A percentile compares a stretch with the other conserved stretches of the same genome.
phyloP scores from a whole-genome alignment of 2,329 filamentous ascomycete genomes.

The Chaetomium strumarium region DNA sequence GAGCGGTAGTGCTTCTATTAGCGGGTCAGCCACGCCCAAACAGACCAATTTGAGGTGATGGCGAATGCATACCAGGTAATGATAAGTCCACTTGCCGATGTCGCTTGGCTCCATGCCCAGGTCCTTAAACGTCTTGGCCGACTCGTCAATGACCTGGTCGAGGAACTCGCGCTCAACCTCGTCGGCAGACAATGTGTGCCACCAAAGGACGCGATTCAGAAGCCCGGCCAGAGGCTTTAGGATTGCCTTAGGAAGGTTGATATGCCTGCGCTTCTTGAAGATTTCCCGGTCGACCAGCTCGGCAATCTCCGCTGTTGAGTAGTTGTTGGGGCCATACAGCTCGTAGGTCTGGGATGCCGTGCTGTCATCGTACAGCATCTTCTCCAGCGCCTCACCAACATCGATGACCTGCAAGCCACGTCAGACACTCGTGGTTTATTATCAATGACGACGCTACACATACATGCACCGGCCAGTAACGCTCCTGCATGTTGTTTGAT shows the following conservation, averaged over 20 bases:
- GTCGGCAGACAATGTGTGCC: conserved; percentile 75
- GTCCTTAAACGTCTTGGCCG: conserved; percentile 93
- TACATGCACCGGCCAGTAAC: conserved; percentile 87
- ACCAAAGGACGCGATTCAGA: conserved; percentile 83
- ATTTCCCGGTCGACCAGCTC: conserved; percentile 89
- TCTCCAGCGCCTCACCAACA: conserved; percentile 80
- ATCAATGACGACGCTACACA: conserved; percentile 24
- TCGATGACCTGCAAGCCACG: conserved; percentile 63
- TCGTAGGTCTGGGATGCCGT: conserved; percentile 90
- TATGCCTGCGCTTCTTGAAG: conserved; percentile 77
- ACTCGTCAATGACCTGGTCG: conserved; percentile 84
- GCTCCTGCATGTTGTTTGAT: conserved; percentile 88
- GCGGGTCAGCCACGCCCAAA: conserved; percentile 31
- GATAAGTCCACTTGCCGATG: conserved; percentile 79
- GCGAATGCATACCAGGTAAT: conserved; percentile 69
- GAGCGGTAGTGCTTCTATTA: conserved; percentile 82
- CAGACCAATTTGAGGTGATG: neutral
- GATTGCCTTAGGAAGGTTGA: conserved; percentile 81
- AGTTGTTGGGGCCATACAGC: conserved; percentile 88
- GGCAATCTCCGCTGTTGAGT: conserved; percentile 81
- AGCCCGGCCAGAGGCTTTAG: conserved; percentile 69
- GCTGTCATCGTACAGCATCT: conserved; percentile 83
- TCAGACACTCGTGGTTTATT: neutral
- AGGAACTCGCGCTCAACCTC: conserved; percentile 89
- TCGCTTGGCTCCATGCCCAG: conserved; percentile 85